Percentiles rank a stretch among this genome's conserved stretches.
phyloP scores from a whole-genome alignment of 2,329 filamentous ascomycete genomes.

The Xylaria sp. region DNA sequence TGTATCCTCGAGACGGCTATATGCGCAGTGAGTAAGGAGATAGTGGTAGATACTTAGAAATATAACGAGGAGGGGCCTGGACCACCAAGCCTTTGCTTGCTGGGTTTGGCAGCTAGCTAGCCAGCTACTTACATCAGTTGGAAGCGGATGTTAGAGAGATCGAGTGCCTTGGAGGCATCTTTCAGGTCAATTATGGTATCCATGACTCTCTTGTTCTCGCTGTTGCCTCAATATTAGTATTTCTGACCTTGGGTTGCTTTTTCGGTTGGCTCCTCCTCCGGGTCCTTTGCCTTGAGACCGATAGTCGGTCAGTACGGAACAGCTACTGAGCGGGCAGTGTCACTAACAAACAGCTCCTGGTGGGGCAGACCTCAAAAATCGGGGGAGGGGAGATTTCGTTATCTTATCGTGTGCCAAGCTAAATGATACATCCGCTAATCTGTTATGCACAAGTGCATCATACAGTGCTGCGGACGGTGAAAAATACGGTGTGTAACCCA shows the following conservation, averaged over 20 bases:
- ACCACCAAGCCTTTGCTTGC: conserved; percentile 17
- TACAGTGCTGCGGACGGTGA: background rate
- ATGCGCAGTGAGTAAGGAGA: conserved; percentile 5
- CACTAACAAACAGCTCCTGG: conserved; percentile 2
- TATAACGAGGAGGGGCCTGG: background rate
- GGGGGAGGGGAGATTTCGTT: conserved; percentile 6
- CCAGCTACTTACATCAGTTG: conserved; percentile 80
- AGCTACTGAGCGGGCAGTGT: background rate
- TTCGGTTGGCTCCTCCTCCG: conserved; percentile 9
- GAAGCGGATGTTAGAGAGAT: conserved; percentile 91
- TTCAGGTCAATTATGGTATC: conserved; percentile 90
- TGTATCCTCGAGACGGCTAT: conserved; percentile 93
- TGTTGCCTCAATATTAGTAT: background rate
- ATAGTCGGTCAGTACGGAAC: conserved; percentile 15
- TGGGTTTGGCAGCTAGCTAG: conserved; percentile 53
- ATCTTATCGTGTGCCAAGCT: conserved; percentile 27
- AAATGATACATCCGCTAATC: background rate
- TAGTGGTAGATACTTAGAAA: background rate
- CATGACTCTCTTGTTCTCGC: conserved; percentile 64
- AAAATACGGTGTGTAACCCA: background rate
- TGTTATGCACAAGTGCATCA: conserved; percentile 28
- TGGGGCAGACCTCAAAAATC: conserved; percentile 18
- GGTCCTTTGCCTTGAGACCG: conserved; percentile 5
- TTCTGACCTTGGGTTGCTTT: background rate
- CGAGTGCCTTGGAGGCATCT: conserved; percentile 85